Percentiles rank a stretch among this genome's conserved stretches.
Evolutionary conservation across 1,139 yeast genomes (phyloP).

Genomic region (Candida glucosophila): DNA sequence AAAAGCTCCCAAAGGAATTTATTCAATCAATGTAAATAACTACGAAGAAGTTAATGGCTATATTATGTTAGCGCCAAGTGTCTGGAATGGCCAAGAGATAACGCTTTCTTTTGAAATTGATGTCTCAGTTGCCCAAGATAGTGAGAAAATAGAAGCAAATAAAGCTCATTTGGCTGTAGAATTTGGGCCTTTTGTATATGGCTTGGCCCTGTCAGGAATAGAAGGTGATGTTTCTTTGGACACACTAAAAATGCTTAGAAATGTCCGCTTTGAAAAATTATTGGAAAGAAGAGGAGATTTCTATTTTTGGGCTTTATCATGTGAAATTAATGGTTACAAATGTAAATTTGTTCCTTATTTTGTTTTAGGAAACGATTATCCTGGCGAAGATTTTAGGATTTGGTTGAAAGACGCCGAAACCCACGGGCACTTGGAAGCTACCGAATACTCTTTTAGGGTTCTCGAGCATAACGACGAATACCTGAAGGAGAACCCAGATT

Average conservation of each 20-base stretch:
- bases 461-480: conserved; percentile 1
- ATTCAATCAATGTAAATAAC: conserved; percentile 2
- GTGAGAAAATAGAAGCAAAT: conserved; percentile 10
- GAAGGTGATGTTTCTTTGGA: conserved; percentile 2
- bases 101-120: conserved; percentile 7
- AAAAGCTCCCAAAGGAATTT: conserved; percentile 7
- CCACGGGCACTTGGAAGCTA: too few species aligned
- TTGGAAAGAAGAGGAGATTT: too few species aligned
- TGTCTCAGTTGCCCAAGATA: conserved; percentile 8
- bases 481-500: conserved; percentile 19
- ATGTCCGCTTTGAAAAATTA: conserved; percentile 1
- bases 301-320: too few species aligned
- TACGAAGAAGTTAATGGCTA: conserved; percentile 5
- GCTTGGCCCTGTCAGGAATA: conserved; percentile 9
- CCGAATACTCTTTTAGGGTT: too few species aligned
- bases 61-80: conserved; percentile 5
- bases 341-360: conserved; percentile 11
- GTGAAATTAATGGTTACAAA: conserved; percentile 3
- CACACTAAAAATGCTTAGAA: conserved; percentile 3
- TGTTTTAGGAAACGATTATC: conserved; percentile 10
- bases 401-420: too few species aligned
- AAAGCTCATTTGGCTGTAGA: conserved; percentile 10
- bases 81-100: conserved; percentile 7
- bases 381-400: conserved; percentile 12
- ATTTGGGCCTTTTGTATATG: conserved; percentile 12